phyloP scores from a whole-genome alignment of 2,329 filamentous ascomycete species.

The Talaromyces sp. region DNA sequence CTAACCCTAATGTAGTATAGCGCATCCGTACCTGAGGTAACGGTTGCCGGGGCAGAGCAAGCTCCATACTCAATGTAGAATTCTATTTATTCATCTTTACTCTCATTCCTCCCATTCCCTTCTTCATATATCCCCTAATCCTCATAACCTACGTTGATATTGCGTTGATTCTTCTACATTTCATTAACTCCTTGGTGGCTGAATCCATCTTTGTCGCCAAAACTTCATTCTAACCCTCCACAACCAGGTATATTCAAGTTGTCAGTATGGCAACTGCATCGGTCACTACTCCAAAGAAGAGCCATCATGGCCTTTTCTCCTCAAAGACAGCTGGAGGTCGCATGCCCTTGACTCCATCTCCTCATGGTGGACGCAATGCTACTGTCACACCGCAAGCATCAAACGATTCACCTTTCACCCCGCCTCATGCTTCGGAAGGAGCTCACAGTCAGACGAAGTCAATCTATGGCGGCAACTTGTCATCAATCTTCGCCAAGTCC shows the following conservation, averaged over 20 bases:
- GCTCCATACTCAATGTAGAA: slow-evolving; percentile 26
- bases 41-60: slow-evolving; percentile 45
- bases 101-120: slow-evolving; percentile 23
- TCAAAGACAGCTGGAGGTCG: slow-evolving; percentile 91
- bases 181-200: slow-evolving; percentile 22
- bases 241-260: slow-evolving; percentile 10
- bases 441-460: slow-evolving; percentile 65
- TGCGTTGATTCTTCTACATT: slow-evolving; percentile 34
- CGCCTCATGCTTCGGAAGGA: slow-evolving; percentile 61
- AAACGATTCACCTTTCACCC: slow-evolving; percentile 70
- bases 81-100: slow-evolving; percentile 43
- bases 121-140: slow-evolving; percentile 23
- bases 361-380: slow-evolving; percentile 60
- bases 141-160: slow-evolving; percentile 27
- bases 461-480: slow-evolving; percentile 77
- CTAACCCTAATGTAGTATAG: slow-evolving; percentile 47
- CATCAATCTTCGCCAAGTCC: slow-evolving; percentile 69
- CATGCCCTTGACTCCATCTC: slow-evolving; percentile 92
- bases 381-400: slow-evolving; percentile 52
- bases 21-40: slow-evolving; percentile 36
- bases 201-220: slow-evolving; percentile 21
- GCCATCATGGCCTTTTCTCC: slow-evolving; percentile 89
- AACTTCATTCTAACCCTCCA: slow-evolving; percentile 9
- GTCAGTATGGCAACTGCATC: slow-evolving; percentile 76
- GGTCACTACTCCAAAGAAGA: slow-evolving; percentile 91